phyloP scores from a whole-genome alignment of 306 rosid genomes.

The Betula pendula region DNA sequence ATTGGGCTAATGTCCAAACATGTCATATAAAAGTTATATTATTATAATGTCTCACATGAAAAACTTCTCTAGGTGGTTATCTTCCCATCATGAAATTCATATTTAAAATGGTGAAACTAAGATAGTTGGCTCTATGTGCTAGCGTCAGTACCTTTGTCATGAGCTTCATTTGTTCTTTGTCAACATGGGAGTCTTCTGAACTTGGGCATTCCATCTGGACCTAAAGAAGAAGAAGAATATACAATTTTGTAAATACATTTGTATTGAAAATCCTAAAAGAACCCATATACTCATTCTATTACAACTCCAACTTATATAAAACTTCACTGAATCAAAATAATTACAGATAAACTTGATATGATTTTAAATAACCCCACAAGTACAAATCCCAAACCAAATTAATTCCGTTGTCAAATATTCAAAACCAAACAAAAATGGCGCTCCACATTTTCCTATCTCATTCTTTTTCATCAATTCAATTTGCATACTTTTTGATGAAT shows the following conservation, averaged over 20 bases:
- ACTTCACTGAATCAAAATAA: background rate
- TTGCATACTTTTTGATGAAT: too few relatives aligned
- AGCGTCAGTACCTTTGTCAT: constrained; percentile 57
- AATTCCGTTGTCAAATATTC: background rate
- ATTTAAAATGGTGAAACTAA: constrained; percentile 13
- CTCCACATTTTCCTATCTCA: background rate
- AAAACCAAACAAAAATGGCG: background rate
- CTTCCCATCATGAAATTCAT: constrained; percentile 13
- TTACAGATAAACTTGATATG: background rate
- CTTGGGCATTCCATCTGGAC: constrained; percentile 55
- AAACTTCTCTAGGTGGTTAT: background rate
- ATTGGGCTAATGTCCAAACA: background rate
- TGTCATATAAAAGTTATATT: background rate
- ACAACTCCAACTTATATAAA: background rate
- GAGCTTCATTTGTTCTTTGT: constrained; percentile 34
- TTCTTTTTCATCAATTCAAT: background rate
- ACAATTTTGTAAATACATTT: constrained; percentile 7
- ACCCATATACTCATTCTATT: background rate
- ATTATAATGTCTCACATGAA: background rate
- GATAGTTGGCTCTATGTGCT: constrained; percentile 10
- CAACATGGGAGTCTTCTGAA: constrained; percentile 29
- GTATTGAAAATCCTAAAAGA: constrained; percentile 4
- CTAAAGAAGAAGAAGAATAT: constrained; percentile 38
- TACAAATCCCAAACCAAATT: background rate
- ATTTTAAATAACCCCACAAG: background rate